These are phyloP conservation scores for Thuja plicata DNA, from an alignment of 83 land plant species.

Conservation along the genomic window DNA sequence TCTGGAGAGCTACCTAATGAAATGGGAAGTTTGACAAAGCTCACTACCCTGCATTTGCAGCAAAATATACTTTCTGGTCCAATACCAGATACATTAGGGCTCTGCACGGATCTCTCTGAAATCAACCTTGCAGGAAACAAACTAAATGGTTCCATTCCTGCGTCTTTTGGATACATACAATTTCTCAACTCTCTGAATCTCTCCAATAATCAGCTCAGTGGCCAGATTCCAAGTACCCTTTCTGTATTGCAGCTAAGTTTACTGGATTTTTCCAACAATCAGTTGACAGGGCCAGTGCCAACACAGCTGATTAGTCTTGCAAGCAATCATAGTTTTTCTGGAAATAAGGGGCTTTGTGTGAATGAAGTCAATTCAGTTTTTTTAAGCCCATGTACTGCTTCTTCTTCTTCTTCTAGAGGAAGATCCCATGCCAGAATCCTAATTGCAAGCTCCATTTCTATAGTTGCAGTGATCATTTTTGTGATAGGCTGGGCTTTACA, in stretches of 20 bases:
- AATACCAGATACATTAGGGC: constrained; percentile 14
- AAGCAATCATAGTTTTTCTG: constrained; percentile 17
- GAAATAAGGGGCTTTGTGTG: constrained; percentile 23
- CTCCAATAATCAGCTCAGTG: constrained; percentile 35
- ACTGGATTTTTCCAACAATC: constrained; percentile 37
- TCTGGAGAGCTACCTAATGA: constrained; percentile 26
- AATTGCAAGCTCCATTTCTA: not conserved
- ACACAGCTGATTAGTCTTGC: constrained; percentile 22
- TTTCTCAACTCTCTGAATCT: constrained; percentile 32
- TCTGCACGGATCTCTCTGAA: constrained; percentile 12
- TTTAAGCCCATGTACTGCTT: constrained; percentile 7
- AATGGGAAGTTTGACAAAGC: constrained; percentile 16
- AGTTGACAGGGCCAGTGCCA: constrained; percentile 29
- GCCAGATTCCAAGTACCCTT: constrained; percentile 29
- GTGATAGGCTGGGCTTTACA: not conserved
- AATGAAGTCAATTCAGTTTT: not conserved
- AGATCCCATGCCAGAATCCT: not conserved
- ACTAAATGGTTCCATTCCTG: constrained; percentile 30
- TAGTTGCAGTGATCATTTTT: not conserved
- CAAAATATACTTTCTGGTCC: constrained; percentile 17
- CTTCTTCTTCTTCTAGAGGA: not conserved
- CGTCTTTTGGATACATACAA: constrained; percentile 17
- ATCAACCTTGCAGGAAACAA: constrained; percentile 25
- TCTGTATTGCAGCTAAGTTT: constrained; percentile 21
- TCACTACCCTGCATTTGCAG: constrained; percentile 11